Conservation (phyloP, 352 stramenopile species). For the Phytophthora podocarpi region DNA sequence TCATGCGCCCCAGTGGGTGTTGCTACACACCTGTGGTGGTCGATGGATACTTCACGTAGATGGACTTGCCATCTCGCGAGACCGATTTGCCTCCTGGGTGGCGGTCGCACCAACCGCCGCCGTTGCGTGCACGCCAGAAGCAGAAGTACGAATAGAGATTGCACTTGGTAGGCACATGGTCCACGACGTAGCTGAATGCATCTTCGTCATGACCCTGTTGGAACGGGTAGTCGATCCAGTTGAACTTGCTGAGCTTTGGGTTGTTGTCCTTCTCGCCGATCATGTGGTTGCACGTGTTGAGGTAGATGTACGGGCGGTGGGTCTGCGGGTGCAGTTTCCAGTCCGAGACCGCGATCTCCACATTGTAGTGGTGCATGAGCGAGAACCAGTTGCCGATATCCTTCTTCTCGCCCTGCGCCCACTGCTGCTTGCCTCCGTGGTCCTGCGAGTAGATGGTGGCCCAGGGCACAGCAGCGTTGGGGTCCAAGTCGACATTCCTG, state of each 20-base stretch:
- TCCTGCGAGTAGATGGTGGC: constrained; percentile 71
- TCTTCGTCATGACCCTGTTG: constrained; percentile 66
- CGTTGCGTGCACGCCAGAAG: constrained; percentile 79
- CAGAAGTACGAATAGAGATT: constrained; percentile 89
- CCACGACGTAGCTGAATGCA: constrained; percentile 80
- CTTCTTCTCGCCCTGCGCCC: constrained; percentile 84
- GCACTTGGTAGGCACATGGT: constrained; percentile 85
- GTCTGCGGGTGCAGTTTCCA: constrained; percentile 53
- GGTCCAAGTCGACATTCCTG: constrained; percentile 70
- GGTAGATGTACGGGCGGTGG: constrained; percentile 73
- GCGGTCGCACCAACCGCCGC: constrained; percentile 76
- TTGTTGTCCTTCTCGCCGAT: constrained; percentile 89
- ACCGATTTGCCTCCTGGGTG: constrained; percentile 55
- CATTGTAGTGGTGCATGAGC: constrained; percentile 88
- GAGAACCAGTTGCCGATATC: constrained; percentile 88
- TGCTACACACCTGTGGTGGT: constrained; percentile 26
- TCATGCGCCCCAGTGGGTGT: not conserved
- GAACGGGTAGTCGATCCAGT: constrained; percentile 87
- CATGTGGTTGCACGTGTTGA: constrained; percentile 93
- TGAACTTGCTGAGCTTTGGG: constrained; percentile 66
- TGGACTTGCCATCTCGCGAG: constrained; percentile 61
- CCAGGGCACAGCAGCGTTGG: constrained; percentile 52
- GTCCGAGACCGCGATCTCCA: constrained; percentile 49
- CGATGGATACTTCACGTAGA: constrained; percentile 50
- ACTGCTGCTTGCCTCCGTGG: constrained; percentile 78